Evolutionary conservation across 495 filamentous ascomycete species (phyloP), one percentile per base, ranked within the genome.

Genomic region (Penicillium silybi): DNA sequence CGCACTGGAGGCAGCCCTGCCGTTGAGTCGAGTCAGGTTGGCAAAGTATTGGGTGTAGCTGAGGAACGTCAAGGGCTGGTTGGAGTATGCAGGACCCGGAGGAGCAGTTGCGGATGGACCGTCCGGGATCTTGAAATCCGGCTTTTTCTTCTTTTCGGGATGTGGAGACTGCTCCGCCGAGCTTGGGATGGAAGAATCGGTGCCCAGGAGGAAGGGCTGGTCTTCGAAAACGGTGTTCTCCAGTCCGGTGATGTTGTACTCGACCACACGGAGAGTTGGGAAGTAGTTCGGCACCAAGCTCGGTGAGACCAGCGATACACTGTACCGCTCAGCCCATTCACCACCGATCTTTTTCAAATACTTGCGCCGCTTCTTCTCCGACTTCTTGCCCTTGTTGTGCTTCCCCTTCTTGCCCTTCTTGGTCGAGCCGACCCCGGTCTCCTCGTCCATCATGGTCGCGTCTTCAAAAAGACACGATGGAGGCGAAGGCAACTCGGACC

Each of bases 221-320:
- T 6, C 64, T 55, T 80, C 80, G 82, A 4, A 71, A 66, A 2
- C 53, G 3, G 63, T 51, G 25, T 80, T 56, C 44, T 89, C 85
- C 5, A 96, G 60, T 1, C 89, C 90, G 0, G 88, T 88, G 49
- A 88, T 88, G 59, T 99, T 97, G 76, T 99, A 99, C 63, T 97
- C 90, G 46, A 92, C 73, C 19, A 97, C 80, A 3, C 93, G 79
- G 29, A 97, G 64, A 3, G 87, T 89, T 1, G 93, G 93, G 61
- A 93, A 95, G 66, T 88, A 96, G 56, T 92, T 97, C 0, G 93
- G 93, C 2, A 99, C 88, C 26, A 99, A 67, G 61, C 91, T 96
- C 1, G 93, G 86, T 16, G 83, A 76, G 44, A 96, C 86, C 37
- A 92, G 71, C 0, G 88, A 83, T 3, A 93, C 68, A 26, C 89